A percentile compares a stretch with the other conserved stretches of the same genome.
These are phyloP conservation scores for Cryptosporidium tyzzeri DNA, from an alignment of 169 alveolate species.

Conservation along the genomic window DNA sequence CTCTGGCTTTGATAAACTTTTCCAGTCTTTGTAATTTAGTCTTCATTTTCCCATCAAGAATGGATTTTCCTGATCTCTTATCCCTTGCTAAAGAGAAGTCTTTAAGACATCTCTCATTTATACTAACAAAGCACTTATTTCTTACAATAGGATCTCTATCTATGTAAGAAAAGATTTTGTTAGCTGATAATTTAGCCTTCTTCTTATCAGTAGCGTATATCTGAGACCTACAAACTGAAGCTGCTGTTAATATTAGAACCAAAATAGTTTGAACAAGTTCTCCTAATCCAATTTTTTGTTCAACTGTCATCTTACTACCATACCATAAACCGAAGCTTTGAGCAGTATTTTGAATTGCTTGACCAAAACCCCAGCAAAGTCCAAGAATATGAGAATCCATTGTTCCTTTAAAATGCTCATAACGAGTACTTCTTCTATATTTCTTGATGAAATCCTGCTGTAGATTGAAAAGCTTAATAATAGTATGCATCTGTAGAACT, in stretches of 20 bases:
- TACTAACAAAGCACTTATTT: slow-evolving; percentile 17
- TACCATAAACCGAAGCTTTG: slow-evolving; percentile 69
- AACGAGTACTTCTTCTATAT: slow-evolving; percentile 61
- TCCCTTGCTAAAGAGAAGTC: slow-evolving; percentile 6
- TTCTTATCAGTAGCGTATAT: slow-evolving; percentile 66
- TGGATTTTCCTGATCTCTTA: slow-evolving; percentile 1
- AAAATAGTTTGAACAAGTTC: slow-evolving; percentile 60
- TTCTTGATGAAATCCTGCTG: slow-evolving; percentile 18
- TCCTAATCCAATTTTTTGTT: slow-evolving; percentile 27
- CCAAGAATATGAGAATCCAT: slow-evolving; percentile 39
- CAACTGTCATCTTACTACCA: slow-evolving; percentile 50
- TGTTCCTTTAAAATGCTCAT: slow-evolving; percentile 55
- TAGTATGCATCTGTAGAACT: slow-evolving; percentile 59
- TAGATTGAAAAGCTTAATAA: slow-evolving; percentile 41
- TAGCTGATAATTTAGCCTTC: slow-evolving; percentile 58
- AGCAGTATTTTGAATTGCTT: slow-evolving; percentile 67
- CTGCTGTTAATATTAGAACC: slow-evolving; percentile 42
- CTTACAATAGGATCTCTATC: slow-evolving; percentile 28
- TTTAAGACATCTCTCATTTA: slow-evolving; percentile 29
- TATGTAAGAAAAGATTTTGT: slow-evolving; percentile 30
- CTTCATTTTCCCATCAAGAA: slow-evolving; percentile 6
- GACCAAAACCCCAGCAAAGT: slow-evolving; percentile 66
- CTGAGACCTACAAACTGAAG: slow-evolving; percentile 74
- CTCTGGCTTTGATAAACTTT: background rate
- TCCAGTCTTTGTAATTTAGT: slow-evolving; percentile 2